These are phyloP conservation scores for Debaryomyces sp. DNA, from an alignment of 1,139 yeast genomes.

Conservation along the genomic window DNA sequence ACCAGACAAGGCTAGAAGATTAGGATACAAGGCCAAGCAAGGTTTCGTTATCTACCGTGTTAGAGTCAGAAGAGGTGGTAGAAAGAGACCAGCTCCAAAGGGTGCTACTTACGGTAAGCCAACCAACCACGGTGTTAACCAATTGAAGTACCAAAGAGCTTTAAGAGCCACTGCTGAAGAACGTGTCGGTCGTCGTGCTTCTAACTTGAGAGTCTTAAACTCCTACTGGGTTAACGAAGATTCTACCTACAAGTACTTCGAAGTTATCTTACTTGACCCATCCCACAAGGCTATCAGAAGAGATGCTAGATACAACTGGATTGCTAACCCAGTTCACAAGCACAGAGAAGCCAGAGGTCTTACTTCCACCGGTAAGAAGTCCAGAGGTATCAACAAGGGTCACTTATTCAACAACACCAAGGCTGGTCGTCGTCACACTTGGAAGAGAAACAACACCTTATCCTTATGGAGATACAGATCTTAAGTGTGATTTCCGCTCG, in stretches of 20 bases:
- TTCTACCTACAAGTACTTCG: constrained; percentile 98
- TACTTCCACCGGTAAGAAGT: constrained; percentile 97
- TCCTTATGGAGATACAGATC: constrained; percentile 99
- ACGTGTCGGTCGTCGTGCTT: constrained; percentile 99
- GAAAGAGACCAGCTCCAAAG: constrained; percentile 99
- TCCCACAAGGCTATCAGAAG: constrained; percentile 98
- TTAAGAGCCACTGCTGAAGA: constrained; percentile 98
- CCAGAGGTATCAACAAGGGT: constrained; percentile 99
- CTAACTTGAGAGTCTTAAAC: constrained; percentile 99
- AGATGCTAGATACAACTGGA: constrained; percentile 99
- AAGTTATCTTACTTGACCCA: constrained; percentile 97
- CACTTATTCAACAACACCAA: constrained; percentile 98
- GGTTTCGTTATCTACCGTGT: constrained; percentile 98
- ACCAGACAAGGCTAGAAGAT: constrained; percentile 99
- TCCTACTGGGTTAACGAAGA: constrained; percentile 99
- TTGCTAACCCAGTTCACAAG: constrained; percentile 99
- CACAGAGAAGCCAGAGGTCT: constrained; percentile 99
- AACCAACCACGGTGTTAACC: constrained; percentile 99
- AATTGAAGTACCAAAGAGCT: constrained; percentile 99
- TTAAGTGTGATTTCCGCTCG: constrained; percentile 37
- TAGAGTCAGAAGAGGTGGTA: constrained; percentile 99
- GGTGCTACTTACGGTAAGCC: constrained; percentile 99
- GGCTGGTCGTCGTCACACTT: constrained; percentile 99
- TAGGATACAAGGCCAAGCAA: constrained; percentile 99
- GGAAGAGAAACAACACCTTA: constrained; percentile 99